phyloP scores from a whole-genome alignment of 202 grass and related monocot genomes.

The Panicum virgatum region DNA sequence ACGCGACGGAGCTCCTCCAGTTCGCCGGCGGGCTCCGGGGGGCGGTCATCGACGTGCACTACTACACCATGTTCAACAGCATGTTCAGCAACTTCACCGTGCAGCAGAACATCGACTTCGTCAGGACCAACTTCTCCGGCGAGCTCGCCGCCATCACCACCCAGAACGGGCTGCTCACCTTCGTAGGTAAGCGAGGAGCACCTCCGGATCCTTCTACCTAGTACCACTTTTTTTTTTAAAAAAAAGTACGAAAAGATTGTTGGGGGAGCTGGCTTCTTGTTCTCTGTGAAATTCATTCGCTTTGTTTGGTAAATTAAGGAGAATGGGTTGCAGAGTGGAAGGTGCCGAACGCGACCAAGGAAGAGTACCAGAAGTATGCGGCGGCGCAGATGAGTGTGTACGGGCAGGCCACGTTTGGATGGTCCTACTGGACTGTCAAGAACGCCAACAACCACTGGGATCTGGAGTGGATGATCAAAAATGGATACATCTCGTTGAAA shows the following conservation, averaged over 20 bases:
- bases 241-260: too few species aligned
- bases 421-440: conserved; percentile 58
- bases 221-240: not conserved
- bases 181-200: conserved; percentile 34
- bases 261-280: not conserved
- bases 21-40: conserved; percentile 27
- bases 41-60: conserved; percentile 64
- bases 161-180: conserved; percentile 44
- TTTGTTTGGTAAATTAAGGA: not conserved
- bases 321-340: conserved; percentile 60
- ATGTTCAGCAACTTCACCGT: conserved; percentile 43
- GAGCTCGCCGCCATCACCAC: conserved; percentile 32
- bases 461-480: conserved; percentile 61
- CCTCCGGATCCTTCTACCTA: not conserved
- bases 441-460: conserved; percentile 48
- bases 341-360: conserved; percentile 32
- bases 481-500: conserved; percentile 51
- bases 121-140: conserved; percentile 35
- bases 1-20: conserved; percentile 45
- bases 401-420: conserved; percentile 55
- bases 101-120: conserved; percentile 60
- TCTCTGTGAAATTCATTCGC: not conserved
- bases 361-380: conserved; percentile 53
- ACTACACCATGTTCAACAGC: conserved; percentile 50
- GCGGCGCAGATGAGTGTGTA: conserved; percentile 44